phyloP scores from a whole-genome alignment of 805 yeast genomes.

The Spathaspora passalidarum region DNA sequence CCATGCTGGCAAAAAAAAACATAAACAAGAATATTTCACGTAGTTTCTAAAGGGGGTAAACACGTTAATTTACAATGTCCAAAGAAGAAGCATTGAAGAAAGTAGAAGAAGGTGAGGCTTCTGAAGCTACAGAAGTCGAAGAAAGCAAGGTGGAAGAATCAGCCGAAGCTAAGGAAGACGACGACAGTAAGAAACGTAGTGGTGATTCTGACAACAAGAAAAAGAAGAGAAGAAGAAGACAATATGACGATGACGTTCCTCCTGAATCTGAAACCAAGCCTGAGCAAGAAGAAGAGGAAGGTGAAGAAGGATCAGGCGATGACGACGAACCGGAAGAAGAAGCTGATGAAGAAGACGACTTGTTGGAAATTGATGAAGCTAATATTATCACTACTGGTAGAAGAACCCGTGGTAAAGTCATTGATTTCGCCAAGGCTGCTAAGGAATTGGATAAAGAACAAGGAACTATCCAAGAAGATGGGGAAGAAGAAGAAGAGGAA shows the following conservation, averaged over 20 bases:
- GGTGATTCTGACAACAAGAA: conserved; percentile 30
- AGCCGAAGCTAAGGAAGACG: conserved; percentile 11
- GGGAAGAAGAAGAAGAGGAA: conserved; percentile 44
- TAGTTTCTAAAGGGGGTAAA: not conserved
- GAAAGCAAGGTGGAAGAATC: conserved; percentile 13
- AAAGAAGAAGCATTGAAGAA: not conserved
- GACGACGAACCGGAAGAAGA: conserved; percentile 42
- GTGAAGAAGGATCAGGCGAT: conserved; percentile 49
- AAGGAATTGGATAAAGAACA: conserved; percentile 59
- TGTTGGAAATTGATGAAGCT: conserved; percentile 73
- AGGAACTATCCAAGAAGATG: conserved; percentile 36
- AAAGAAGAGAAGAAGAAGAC: conserved; percentile 57
- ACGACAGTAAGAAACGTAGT: conserved; percentile 6
- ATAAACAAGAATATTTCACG: not conserved
- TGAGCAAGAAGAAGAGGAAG: conserved; percentile 48
- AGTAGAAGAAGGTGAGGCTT: conserved; percentile 4
- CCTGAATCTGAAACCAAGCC: conserved; percentile 38
- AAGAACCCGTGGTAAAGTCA: conserved; percentile 86
- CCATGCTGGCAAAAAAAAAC: conserved; percentile 1
- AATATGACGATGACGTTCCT: conserved; percentile 60
- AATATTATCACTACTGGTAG: conserved; percentile 83
- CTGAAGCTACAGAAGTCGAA: conserved; percentile 4
- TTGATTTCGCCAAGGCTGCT: conserved; percentile 81
- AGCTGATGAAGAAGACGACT: conserved; percentile 73
- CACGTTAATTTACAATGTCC: not conserved